These are phyloP conservation scores for Aspergillus pseudoterreus DNA, from an alignment of 2,329 filamentous ascomycete species.

Conservation along the genomic window DNA sequence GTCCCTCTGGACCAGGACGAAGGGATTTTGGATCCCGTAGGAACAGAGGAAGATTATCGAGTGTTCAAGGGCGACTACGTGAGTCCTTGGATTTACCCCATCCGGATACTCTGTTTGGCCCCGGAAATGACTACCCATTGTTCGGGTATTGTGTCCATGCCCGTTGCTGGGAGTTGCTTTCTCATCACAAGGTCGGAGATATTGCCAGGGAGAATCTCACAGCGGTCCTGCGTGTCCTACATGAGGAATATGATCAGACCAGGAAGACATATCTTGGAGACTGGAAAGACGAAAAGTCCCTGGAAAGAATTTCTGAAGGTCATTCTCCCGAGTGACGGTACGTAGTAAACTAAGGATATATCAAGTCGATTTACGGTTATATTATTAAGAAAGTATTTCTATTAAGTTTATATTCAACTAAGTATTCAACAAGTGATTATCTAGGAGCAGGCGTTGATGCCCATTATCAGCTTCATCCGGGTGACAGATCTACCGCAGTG, in stretches of 20 bases:
- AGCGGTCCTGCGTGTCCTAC: neutral
- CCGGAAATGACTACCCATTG: neutral
- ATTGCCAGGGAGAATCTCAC: neutral
- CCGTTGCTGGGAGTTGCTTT: neutral
- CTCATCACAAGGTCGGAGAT: neutral
- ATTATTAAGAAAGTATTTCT: too few species aligned
- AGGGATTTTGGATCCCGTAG: neutral
- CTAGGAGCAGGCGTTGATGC: too few species aligned
- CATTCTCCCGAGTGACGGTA: neutral
- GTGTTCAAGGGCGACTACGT: neutral
- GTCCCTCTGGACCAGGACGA: neutral
- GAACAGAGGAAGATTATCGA: neutral
- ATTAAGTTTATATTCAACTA: too few species aligned
- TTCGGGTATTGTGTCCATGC: neutral
- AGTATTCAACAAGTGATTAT: too few species aligned
- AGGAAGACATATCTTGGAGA: neutral
- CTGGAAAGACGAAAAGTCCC: neutral
- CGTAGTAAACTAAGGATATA: too few species aligned
- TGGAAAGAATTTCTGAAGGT: neutral
- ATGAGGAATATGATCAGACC: neutral
- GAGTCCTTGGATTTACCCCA: too few species aligned
- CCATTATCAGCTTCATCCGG: too few species aligned
- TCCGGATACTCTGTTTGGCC: neutral
- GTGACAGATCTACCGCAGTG: too few species aligned
- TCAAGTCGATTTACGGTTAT: too few species aligned